A percentile compares a stretch with the other conserved stretches of the same genome.
These are phyloP conservation scores for Bidens hawaiensis DNA, from an alignment of 140 eudicot genomes.

Conservation along the genomic window DNA sequence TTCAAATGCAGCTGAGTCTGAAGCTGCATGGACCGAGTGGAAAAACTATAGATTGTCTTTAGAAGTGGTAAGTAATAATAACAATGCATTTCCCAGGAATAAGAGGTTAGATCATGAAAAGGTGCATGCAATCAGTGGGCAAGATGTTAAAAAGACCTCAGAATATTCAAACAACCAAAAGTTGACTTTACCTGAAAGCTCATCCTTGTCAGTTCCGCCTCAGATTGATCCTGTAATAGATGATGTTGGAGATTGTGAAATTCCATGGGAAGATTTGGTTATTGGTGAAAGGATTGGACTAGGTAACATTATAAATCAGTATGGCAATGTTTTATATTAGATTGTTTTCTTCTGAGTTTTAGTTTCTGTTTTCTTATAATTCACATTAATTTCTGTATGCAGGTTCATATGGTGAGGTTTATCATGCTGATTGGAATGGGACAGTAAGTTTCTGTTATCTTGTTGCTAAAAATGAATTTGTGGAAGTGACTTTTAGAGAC, in stretches of 20 bases:
- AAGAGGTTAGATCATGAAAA: conserved; percentile 31
- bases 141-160: conserved; percentile 30
- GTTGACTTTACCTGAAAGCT: conserved; percentile 37
- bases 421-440: conserved; percentile 98
- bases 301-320: conserved; percentile 45
- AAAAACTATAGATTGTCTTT: conserved; percentile 37
- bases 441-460: conserved; percentile 55
- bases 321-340: conserved; percentile 3
- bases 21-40: conserved; percentile 41
- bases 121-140: conserved; percentile 22
- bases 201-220: conserved; percentile 36
- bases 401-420: conserved; percentile 99
- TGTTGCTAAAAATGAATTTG: conserved; percentile 8
- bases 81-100: conserved; percentile 22
- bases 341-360: background rate
- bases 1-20: conserved; percentile 28
- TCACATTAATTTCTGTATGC: conserved; percentile 12
- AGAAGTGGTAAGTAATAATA: conserved; percentile 31
- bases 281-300: conserved; percentile 96
- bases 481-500: background rate
- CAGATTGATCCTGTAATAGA: conserved; percentile 66
- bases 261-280: conserved; percentile 95
- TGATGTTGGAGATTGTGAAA: conserved; percentile 98
- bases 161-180: conserved; percentile 31
- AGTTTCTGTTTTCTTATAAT: background rate